Percentiles rank a stretch among this genome's conserved stretches.
phyloP scores from a whole-genome alignment of 2,329 filamentous ascomycete genomes.

The Botrytis paeoniae region DNA sequence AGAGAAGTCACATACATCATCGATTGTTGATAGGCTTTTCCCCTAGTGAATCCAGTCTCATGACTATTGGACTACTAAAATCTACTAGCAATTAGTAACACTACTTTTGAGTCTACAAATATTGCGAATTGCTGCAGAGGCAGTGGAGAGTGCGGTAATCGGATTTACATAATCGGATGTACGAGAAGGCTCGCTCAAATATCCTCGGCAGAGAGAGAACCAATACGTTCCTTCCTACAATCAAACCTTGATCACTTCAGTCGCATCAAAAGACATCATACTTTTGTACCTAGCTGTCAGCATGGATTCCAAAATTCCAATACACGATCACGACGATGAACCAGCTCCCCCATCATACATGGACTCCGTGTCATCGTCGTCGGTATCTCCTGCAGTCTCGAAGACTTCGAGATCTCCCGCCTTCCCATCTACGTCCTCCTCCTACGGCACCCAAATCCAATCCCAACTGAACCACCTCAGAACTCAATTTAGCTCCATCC shows the following conservation, averaged over 20 bases:
- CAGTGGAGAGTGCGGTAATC: neutral
- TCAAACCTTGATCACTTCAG: neutral
- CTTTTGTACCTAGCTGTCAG: neutral
- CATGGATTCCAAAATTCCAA: slow-evolving; percentile 29
- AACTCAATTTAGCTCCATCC: slow-evolving; percentile 27
- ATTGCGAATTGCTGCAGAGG: neutral
- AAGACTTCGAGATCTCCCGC: slow-evolving; percentile 11
- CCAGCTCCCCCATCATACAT: slow-evolving; percentile 32
- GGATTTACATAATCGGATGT: neutral
- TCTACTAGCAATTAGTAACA: neutral
- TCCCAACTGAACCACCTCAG: slow-evolving; percentile 30
- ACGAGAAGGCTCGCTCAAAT: neutral
- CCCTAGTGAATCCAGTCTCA: neutral
- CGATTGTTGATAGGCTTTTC: neutral
- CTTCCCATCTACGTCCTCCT: slow-evolving; percentile 8
- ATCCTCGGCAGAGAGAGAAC: neutral
- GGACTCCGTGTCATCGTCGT: slow-evolving; percentile 22
- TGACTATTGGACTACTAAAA: neutral
- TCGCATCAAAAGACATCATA: neutral
- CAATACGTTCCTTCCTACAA: neutral
- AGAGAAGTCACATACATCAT: neutral
- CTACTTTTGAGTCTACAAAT: neutral
- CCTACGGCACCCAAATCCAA: slow-evolving; percentile 31
- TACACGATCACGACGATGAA: slow-evolving; percentile 20
- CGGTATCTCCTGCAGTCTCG: neutral